Conservation (phyloP, 164 flowering plant genomes). For the Cinnamomum chago region DNA sequence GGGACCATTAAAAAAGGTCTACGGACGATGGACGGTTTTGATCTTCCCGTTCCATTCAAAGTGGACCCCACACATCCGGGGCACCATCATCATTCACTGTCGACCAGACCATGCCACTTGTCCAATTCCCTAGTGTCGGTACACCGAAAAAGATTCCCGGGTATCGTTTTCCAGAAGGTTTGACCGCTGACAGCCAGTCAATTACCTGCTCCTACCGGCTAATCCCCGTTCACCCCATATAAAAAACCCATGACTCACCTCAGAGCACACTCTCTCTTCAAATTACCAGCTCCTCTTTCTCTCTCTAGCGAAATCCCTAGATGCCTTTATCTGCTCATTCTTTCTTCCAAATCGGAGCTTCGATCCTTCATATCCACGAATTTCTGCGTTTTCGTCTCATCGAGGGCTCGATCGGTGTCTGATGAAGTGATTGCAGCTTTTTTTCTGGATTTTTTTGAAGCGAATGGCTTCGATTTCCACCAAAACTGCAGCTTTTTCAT, state of each 20-base stretch:
- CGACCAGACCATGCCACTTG: too few relatives aligned
- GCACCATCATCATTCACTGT: too few relatives aligned
- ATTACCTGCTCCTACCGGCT: background rate
- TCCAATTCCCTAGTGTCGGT: too few relatives aligned
- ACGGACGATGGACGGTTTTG: too few relatives aligned
- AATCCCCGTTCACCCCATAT: background rate
- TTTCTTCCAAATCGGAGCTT: background rate
- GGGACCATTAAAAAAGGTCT: too few relatives aligned
- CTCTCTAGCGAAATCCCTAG: background rate
- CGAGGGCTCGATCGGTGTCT: background rate
- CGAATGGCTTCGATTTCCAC: background rate
- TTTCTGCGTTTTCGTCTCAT: background rate
- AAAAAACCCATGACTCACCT: background rate
- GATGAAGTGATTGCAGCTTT: background rate
- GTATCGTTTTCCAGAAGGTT: background rate
- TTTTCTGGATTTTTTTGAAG: background rate
- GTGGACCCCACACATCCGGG: too few relatives aligned
- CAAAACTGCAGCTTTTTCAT: background rate
- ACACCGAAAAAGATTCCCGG: constrained; percentile 1
- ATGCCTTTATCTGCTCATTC: background rate
- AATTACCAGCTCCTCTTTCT: background rate
- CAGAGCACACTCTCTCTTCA: background rate
- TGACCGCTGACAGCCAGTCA: background rate
- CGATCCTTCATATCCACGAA: background rate
- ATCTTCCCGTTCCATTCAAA: too few relatives aligned